phyloP scores from a whole-genome alignment of 2,329 filamentous ascomycete species.

The Beauveria varroae region DNA sequence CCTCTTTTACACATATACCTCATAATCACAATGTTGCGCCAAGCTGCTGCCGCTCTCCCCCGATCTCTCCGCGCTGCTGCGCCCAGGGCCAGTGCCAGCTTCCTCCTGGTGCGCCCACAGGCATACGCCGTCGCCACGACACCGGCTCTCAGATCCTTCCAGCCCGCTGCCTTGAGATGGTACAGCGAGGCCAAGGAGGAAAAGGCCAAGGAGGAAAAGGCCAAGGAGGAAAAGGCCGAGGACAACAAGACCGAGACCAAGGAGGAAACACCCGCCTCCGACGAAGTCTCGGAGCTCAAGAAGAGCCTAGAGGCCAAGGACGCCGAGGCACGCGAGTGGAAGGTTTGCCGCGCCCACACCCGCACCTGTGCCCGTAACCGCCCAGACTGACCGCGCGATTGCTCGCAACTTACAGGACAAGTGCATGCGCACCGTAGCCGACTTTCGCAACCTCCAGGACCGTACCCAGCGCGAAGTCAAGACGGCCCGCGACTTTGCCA shows the following conservation, averaged over 20 bases:
- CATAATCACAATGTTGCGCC: conserved; percentile 35
- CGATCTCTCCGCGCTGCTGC: conserved; percentile 35
- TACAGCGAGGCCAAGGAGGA: conserved; percentile 40
- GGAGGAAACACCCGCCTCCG: conserved; percentile 22
- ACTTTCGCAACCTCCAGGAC: conserved; percentile 97
- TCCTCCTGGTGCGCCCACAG: conserved; percentile 28
- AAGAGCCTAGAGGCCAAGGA: conserved; percentile 47
- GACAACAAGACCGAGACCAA: conserved; percentile 22
- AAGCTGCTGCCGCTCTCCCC: conserved; percentile 35
- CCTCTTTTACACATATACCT: neutral
- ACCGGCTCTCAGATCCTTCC: conserved; percentile 29
- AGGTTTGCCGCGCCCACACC: conserved; percentile 49
- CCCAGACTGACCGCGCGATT: neutral
- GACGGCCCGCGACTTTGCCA: conserved; percentile 81
- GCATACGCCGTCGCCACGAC: conserved; percentile 29
- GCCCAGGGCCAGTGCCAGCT: conserved; percentile 28
- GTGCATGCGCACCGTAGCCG: conserved; percentile 86
- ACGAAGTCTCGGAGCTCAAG: conserved; percentile 37
- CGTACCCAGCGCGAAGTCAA: conserved; percentile 88
- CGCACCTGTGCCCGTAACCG: neutral
- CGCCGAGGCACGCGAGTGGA: conserved; percentile 61
- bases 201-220: conserved; percentile 31
- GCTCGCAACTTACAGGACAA: conserved; percentile 62
- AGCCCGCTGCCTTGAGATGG: conserved; percentile 33
- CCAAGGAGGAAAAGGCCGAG: conserved; percentile 32